phyloP scores from a whole-genome alignment of 805 yeast species.

The Lipomyces spencermartinsiae region DNA sequence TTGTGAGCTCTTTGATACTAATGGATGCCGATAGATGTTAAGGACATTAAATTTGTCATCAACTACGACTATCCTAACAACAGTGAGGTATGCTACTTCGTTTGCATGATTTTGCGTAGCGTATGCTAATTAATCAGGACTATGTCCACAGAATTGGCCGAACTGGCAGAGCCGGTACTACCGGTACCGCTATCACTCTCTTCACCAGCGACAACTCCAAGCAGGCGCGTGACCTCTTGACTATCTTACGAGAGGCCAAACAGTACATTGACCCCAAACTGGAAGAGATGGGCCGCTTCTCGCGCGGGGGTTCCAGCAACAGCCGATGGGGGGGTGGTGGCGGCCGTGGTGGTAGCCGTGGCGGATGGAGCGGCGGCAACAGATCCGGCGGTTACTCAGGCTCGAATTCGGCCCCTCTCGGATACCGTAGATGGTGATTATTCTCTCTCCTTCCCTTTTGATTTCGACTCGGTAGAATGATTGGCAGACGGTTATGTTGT shows the following conservation, averaged over 20 bases:
- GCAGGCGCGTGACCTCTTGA: constrained; percentile 87
- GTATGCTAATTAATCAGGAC: constrained; percentile 52
- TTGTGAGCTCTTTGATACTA: constrained; percentile 1
- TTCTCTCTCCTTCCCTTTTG: neutral
- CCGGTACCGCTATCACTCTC: constrained; percentile 93
- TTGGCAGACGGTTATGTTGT: neutral
- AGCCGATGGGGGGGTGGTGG: constrained; percentile 57
- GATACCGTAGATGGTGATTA: constrained; percentile 47
- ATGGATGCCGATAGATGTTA: constrained; percentile 70
- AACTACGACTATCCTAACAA: constrained; percentile 98
- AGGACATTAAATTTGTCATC: constrained; percentile 92
- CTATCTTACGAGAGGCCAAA: constrained; percentile 93
- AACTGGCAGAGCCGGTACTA: constrained; percentile 98
- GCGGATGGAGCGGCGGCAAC: constrained; percentile 47
- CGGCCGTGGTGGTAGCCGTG: constrained; percentile 52
- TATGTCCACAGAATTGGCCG: constrained; percentile 99
- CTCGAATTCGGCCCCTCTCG: constrained; percentile 52
- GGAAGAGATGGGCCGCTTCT: constrained; percentile 74
- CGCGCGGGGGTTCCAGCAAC: constrained; percentile 71
- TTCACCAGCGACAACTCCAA: constrained; percentile 87
- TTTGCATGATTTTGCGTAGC: neutral
- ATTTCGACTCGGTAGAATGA: neutral
- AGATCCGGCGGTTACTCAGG: constrained; percentile 45
- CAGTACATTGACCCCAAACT: constrained; percentile 86
- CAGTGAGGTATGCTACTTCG: constrained; percentile 60